Conservation (phyloP, 306 rosid species). For the Quercus agrifolia region DNA sequence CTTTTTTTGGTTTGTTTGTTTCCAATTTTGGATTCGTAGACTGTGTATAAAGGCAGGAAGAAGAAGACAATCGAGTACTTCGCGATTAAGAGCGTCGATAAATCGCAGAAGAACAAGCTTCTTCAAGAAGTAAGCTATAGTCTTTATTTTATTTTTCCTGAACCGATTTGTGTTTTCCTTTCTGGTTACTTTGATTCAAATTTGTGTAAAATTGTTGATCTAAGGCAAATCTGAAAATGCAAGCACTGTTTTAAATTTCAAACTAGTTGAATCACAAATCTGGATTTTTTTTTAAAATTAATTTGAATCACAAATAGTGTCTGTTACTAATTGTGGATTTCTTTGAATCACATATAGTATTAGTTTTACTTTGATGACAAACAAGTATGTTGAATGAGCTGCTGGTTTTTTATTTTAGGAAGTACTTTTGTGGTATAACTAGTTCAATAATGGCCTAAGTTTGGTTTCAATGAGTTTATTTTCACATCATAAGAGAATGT, state of each 20-base stretch:
- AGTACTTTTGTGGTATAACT: not conserved
- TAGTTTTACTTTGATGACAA: not conserved
- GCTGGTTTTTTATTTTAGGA: not conserved
- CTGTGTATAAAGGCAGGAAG: constrained; percentile 96
- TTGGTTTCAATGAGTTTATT: too few relatives aligned
- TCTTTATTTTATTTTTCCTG: not conserved
- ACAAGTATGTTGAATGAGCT: not conserved
- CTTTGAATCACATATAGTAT: not conserved
- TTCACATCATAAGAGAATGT: too few relatives aligned
- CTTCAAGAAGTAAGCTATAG: constrained; percentile 80
- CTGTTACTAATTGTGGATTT: not conserved
- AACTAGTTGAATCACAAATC: not conserved
- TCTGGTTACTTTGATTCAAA: not conserved
- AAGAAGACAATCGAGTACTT: constrained; percentile 95
- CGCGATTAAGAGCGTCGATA: constrained; percentile 92
- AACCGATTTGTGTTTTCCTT: too few relatives aligned
- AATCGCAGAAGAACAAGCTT: constrained; percentile 80
- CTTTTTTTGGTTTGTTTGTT: not conserved
- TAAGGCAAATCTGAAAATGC: not conserved
- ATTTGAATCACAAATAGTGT: not conserved
- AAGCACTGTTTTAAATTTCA: too few relatives aligned
- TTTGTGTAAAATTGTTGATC: not conserved
- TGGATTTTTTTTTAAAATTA: too few relatives aligned
- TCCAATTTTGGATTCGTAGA: constrained; percentile 35
- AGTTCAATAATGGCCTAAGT: not conserved